These are phyloP conservation scores for Paracorniculantispora psalliotae DNA, from an alignment of 2,329 filamentous ascomycete species.

Conservation along the genomic window DNA sequence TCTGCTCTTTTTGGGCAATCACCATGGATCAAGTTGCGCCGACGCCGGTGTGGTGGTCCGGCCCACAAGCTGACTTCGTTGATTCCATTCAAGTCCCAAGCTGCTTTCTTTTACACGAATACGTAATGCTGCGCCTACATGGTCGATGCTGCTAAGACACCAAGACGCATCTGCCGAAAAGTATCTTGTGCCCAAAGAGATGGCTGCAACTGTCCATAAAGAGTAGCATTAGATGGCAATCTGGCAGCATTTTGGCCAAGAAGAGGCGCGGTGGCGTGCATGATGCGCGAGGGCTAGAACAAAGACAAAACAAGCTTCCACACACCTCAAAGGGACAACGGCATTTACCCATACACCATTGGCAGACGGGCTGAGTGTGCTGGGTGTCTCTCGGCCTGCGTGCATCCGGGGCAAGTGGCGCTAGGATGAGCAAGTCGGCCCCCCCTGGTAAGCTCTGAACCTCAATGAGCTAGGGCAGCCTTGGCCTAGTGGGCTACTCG, in stretches of 20 bases:
- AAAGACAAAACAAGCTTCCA: conserved; percentile 5
- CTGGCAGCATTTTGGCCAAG: background rate
- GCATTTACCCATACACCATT: background rate
- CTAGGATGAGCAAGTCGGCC: background rate
- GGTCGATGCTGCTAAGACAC: too few relatives aligned
- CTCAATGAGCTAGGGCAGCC: background rate
- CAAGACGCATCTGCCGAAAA: too few relatives aligned
- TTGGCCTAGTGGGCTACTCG: background rate
- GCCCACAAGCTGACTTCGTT: background rate
- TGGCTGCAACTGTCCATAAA: background rate
- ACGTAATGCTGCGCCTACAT: too few relatives aligned
- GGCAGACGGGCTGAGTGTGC: background rate
- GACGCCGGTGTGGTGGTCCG: background rate
- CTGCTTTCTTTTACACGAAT: background rate
- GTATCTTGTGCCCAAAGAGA: too few relatives aligned
- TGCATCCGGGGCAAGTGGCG: background rate
- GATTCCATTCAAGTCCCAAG: background rate
- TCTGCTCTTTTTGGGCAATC: background rate
- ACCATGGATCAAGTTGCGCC: background rate
- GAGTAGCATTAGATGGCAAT: background rate
- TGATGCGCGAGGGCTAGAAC: background rate
- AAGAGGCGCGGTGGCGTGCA: too few relatives aligned
- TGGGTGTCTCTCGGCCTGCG: background rate
- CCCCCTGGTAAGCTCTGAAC: background rate
- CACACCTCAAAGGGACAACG: background rate